Evolutionary conservation across 208 protist genomes (phyloP).

Genomic region (Acanthamoeba divionensis): DNA sequence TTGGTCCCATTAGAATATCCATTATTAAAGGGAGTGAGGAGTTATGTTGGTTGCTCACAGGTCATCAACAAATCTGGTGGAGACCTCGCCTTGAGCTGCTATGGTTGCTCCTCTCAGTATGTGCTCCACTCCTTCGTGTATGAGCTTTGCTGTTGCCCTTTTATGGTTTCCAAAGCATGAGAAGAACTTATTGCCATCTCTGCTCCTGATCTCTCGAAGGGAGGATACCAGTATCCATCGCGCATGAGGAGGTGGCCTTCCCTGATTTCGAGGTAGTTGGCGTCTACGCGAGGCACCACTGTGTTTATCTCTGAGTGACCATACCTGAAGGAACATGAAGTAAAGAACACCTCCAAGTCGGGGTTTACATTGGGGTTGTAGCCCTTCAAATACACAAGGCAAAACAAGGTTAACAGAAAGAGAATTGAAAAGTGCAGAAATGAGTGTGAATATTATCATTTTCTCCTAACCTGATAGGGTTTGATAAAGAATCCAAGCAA

Average conservation of each 20-base stretch:
- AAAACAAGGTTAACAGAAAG: too few species aligned
- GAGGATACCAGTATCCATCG: not conserved
- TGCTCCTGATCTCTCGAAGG: not conserved
- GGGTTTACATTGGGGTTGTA: slow-evolving; percentile 61
- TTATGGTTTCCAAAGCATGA: too few species aligned
- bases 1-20: too few species aligned
- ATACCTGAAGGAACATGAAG: slow-evolving; percentile 63
- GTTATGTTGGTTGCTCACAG: too few species aligned
- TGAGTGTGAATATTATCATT: too few species aligned
- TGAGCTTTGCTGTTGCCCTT: too few species aligned
- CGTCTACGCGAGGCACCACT: not conserved
- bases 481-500: not conserved
- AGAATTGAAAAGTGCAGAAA: too few species aligned
- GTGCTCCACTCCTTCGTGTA: too few species aligned
- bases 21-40: too few species aligned
- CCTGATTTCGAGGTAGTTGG: not conserved
- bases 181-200: not conserved
- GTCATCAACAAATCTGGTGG: too few species aligned
- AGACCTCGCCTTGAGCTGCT: too few species aligned
- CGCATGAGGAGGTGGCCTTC: not conserved
- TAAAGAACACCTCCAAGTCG: slow-evolving; percentile 60
- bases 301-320: slow-evolving; percentile 67
- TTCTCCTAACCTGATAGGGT: not conserved
- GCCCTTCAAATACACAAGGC: not conserved
- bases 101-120: too few species aligned